These are phyloP conservation scores for Termitomyces eurrhizus DNA, from an alignment of 768 basidiomycete species.

Conservation along the genomic window DNA sequence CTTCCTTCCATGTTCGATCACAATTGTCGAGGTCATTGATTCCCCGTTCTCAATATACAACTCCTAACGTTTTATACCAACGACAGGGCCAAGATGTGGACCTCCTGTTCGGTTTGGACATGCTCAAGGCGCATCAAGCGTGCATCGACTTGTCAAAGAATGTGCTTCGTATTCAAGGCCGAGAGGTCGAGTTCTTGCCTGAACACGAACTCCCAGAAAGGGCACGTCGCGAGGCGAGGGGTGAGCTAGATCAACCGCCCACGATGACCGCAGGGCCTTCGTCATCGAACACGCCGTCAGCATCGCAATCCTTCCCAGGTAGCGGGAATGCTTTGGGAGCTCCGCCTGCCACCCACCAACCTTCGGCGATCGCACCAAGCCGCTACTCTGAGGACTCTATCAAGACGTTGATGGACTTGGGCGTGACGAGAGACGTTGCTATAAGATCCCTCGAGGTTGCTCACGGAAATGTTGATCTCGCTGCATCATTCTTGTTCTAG, in stretches of 20 bases:
- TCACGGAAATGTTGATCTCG: slow-evolving; percentile 83
- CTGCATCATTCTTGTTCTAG: slow-evolving; percentile 83
- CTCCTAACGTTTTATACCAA: background rate
- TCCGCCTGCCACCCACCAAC: slow-evolving; percentile 27
- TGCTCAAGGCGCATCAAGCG: slow-evolving; percentile 97
- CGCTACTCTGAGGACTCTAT: slow-evolving; percentile 61
- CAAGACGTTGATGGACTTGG: slow-evolving; percentile 66
- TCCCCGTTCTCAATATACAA: background rate
- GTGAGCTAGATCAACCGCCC: slow-evolving; percentile 23
- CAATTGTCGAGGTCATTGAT: slow-evolving; percentile 80
- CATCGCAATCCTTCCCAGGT: slow-evolving; percentile 54
- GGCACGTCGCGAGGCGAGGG: slow-evolving; percentile 36
- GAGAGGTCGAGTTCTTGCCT: slow-evolving; percentile 83
- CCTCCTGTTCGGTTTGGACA: slow-evolving; percentile 97
- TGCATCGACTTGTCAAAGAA: slow-evolving; percentile 91
- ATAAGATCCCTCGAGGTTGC: slow-evolving; percentile 73
- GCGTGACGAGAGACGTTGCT: slow-evolving; percentile 74
- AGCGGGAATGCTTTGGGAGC: slow-evolving; percentile 59
- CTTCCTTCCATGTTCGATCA: slow-evolving; percentile 85
- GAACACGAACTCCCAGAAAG: slow-evolving; percentile 94
- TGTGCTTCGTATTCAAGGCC: slow-evolving; percentile 87
- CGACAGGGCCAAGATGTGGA: slow-evolving; percentile 84
- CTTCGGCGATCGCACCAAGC: slow-evolving; percentile 20
- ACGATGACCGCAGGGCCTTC: slow-evolving; percentile 14
- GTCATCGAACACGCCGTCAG: slow-evolving; percentile 7